phyloP scores from a whole-genome alignment of 495 filamentous ascomycete species.

The Polyplosphaeria fusca region DNA sequence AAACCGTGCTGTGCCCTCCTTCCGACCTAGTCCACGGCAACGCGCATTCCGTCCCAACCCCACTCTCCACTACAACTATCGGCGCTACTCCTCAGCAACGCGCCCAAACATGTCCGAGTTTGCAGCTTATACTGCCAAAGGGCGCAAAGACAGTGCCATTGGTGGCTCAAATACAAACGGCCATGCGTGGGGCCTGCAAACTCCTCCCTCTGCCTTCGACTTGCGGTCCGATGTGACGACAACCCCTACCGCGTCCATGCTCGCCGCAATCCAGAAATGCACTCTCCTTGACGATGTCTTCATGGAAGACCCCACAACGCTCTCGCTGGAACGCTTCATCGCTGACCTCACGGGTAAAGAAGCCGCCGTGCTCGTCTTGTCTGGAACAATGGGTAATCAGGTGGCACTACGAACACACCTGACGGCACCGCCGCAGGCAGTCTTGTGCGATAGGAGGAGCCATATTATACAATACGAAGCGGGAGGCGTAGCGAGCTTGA shows the following conservation, averaged over 20 bases:
- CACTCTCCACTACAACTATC: neutral
- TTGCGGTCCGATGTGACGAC: conserved; percentile 77
- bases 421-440: conserved; percentile 64
- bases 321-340: conserved; percentile 62
- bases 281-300: conserved; percentile 76
- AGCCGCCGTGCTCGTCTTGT: conserved; percentile 72
- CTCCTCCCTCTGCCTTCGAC: conserved; percentile 65
- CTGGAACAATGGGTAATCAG: conserved; percentile 90
- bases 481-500: conserved; percentile 62
- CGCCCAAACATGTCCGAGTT: conserved; percentile 23
- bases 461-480: conserved; percentile 72
- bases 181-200: conserved; percentile 52
- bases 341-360: conserved; percentile 69
- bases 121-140: conserved; percentile 20
- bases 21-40: neutral
- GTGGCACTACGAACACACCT: conserved; percentile 66
- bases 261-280: conserved; percentile 57
- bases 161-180: conserved; percentile 6
- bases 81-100: neutral
- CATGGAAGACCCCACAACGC: conserved; percentile 74
- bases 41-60: neutral
- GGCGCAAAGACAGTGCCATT: neutral
- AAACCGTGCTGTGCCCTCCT: neutral
- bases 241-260: conserved; percentile 79
- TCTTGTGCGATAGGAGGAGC: conserved; percentile 64